Conservation (phyloP, 1,284 basidiomycete species). For the Ganoderma multipileum region DNA sequence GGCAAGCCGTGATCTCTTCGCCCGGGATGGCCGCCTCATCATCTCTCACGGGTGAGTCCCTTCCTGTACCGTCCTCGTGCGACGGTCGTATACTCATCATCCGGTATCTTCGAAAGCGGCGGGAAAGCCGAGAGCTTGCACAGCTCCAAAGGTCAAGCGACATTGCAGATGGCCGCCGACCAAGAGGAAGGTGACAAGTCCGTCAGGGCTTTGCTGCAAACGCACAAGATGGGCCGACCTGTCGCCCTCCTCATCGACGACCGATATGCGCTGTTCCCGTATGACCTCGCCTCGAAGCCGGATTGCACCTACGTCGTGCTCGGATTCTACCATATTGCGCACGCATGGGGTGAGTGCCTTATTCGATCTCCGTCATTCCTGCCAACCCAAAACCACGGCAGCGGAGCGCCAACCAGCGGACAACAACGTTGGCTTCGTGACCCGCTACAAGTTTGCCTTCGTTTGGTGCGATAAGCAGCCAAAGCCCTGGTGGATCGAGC, state of each 20-base stretch:
- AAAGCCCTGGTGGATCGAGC: slow-evolving; percentile 58
- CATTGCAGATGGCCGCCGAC: slow-evolving; percentile 56
- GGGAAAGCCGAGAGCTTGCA: slow-evolving; percentile 69
- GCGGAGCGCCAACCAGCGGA: slow-evolving; percentile 66
- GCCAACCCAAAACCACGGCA: slow-evolving; percentile 36
- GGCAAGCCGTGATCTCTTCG: slow-evolving; percentile 70
- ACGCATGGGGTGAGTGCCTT: slow-evolving; percentile 70
- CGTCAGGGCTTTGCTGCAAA: slow-evolving; percentile 69
- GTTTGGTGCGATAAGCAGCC: slow-evolving; percentile 80
- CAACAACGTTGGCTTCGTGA: slow-evolving; percentile 54
- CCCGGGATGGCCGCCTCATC: slow-evolving; percentile 68
- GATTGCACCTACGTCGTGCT: slow-evolving; percentile 70
- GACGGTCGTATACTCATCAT: not conserved
- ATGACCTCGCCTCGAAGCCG: slow-evolving; percentile 56
- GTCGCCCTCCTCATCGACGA: slow-evolving; percentile 75
- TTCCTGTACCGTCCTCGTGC: not conserved
- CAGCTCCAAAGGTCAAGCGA: slow-evolving; percentile 44
- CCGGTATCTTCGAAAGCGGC: slow-evolving; percentile 50
- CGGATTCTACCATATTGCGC: slow-evolving; percentile 72
- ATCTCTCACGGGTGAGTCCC: slow-evolving; percentile 77
- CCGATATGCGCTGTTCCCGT: slow-evolving; percentile 75
- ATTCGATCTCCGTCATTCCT: not conserved
- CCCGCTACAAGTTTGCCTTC: slow-evolving; percentile 81
- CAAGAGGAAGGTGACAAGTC: slow-evolving; percentile 72
- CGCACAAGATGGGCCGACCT: slow-evolving; percentile 56